phyloP scores from a whole-genome alignment of 805 yeast genomes.

The Maudiozyma serrabonitensis region DNA sequence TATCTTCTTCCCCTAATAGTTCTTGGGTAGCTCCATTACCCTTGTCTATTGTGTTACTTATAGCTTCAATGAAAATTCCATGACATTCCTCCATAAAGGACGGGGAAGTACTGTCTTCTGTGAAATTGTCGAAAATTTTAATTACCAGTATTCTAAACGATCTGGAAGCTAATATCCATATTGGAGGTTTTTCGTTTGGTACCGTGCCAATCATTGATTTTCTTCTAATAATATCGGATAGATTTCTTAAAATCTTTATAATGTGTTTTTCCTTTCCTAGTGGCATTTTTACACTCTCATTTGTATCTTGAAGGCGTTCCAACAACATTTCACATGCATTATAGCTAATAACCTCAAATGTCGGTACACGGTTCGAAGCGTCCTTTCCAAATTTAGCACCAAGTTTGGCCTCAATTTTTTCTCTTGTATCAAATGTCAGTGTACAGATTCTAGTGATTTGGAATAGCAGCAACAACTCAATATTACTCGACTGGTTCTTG shows the following conservation, averaged over 20 bases:
- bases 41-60: constrained; percentile 21
- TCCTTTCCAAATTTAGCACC: constrained; percentile 29
- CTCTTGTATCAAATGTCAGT: constrained; percentile 54
- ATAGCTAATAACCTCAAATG: constrained; percentile 53
- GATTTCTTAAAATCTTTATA: constrained; percentile 36
- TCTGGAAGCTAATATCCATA: constrained; percentile 47
- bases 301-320: constrained; percentile 25
- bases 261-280: constrained; percentile 37
- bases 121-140: constrained; percentile 10
- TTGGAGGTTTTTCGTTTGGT: constrained; percentile 18
- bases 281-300: constrained; percentile 14
- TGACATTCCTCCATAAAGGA: constrained; percentile 8
- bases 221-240: constrained; percentile 43
- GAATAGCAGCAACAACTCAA: constrained; percentile 38
- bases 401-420: constrained; percentile 47
- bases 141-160: constrained; percentile 32
- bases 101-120: constrained; percentile 2
- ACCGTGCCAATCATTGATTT: constrained; percentile 30
- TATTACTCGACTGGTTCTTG: constrained; percentile 25
- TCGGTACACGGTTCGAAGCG: constrained; percentile 39
- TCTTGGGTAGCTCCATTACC: constrained; percentile 20
- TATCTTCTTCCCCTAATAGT: constrained; percentile 37
- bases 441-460: constrained; percentile 45
- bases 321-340: constrained; percentile 35
- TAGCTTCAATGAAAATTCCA: constrained; percentile 26